phyloP scores from a whole-genome alignment of 306 rosid genomes.

The Quercus mongolica region DNA sequence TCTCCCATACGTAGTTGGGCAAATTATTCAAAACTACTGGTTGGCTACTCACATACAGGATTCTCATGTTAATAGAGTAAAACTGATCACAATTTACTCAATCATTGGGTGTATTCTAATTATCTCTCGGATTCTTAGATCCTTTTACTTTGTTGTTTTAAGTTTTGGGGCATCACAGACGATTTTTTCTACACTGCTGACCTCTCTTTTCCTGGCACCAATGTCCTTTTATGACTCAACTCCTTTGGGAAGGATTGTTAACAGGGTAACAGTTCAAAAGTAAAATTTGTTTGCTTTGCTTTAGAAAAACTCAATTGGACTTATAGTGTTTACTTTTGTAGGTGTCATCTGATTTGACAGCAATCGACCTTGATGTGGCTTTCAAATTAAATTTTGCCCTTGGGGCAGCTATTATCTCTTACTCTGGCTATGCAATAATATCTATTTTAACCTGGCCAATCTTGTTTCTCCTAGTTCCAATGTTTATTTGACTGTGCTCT shows the following conservation, averaged over 20 bases:
- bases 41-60: conserved; percentile 47
- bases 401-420: conserved; percentile 1
- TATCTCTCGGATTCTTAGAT: conserved; percentile 23
- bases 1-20: conserved; percentile 29
- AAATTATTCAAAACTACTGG: conserved; percentile 42
- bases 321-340: conserved; percentile 1
- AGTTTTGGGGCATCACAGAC: conserved; percentile 39
- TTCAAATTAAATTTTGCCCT: conserved; percentile 3
- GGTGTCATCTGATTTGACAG: conserved; percentile 53
- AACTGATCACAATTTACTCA: conserved; percentile 29
- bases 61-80: conserved; percentile 13
- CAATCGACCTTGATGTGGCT: conserved; percentile 47
- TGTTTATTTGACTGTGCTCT: conserved; percentile 29
- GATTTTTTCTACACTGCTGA: conserved; percentile 29
- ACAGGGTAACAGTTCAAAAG: conserved; percentile 32
- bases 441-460: conserved; percentile 44
- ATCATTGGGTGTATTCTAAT: conserved; percentile 18
- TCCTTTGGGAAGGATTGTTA: conserved; percentile 60
- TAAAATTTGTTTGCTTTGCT: neutral
- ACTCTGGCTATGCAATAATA: conserved; percentile 28
- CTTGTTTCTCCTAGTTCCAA: conserved; percentile 15
- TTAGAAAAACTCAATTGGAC: neutral
- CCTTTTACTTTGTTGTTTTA: conserved; percentile 9
- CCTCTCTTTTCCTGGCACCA: conserved; percentile 57
- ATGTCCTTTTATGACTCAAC: conserved; percentile 61